Evolutionary conservation across 331 rosid species (phyloP).

Genomic region (Malus hybrid): DNA sequence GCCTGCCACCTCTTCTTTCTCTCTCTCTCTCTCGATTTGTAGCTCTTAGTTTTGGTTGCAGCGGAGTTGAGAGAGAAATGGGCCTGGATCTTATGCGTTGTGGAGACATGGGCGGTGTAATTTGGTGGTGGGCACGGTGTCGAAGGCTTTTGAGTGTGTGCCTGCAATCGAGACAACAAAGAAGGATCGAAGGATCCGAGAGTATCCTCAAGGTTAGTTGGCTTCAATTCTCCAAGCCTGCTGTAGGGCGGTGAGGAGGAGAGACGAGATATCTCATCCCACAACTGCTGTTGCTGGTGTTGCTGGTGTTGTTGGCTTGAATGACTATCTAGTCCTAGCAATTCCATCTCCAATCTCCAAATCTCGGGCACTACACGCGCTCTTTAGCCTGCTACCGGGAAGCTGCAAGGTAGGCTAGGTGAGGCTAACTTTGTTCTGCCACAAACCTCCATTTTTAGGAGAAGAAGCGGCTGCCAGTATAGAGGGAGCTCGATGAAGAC

Average conservation of each 20-base stretch:
- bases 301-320: slow-evolving; percentile 38
- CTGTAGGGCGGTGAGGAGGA: slow-evolving; percentile 66
- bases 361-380: slow-evolving; percentile 82
- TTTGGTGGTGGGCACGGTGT: slow-evolving; percentile 72
- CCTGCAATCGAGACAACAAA: slow-evolving; percentile 57
- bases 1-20: too few relatives aligned
- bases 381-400: slow-evolving; percentile 74
- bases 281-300: slow-evolving; percentile 53
- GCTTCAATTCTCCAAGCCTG: slow-evolving; percentile 64
- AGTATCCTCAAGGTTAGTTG: slow-evolving; percentile 77
- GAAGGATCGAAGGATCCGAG: slow-evolving; percentile 69
- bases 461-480: slow-evolving; percentile 62
- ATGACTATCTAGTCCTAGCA: slow-evolving; percentile 51
- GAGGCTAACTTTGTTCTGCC: slow-evolving; percentile 74
- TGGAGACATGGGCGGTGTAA: too few relatives aligned
- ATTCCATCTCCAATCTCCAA: slow-evolving; percentile 69
- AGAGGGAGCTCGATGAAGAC: too few relatives aligned
- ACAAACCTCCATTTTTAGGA: slow-evolving; percentile 69
- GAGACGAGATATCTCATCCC: slow-evolving; percentile 79
- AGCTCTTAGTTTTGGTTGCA: too few relatives aligned
- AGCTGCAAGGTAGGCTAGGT: slow-evolving; percentile 88
- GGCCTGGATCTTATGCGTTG: too few relatives aligned
- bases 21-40: too few relatives aligned
- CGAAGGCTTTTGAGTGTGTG: slow-evolving; percentile 43
- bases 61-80: too few relatives aligned